Conservation (phyloP, 306 rosid genomes). For the Vigna trinervia region DNA sequence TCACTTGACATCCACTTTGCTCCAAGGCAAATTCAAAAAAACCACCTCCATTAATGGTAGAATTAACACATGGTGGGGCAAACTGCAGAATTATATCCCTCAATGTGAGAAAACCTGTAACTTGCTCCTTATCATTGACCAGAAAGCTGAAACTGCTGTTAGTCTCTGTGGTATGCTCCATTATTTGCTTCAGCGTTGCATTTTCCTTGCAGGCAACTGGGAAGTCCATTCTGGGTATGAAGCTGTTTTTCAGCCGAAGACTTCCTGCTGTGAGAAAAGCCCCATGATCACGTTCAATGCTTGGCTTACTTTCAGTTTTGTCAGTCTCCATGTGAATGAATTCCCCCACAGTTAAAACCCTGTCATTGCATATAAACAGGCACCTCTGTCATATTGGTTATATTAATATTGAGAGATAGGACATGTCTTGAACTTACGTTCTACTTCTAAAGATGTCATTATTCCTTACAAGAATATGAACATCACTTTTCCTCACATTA, state of each 20-base stretch:
- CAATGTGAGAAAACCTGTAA: constrained; percentile 56
- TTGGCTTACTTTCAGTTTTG: constrained; percentile 34
- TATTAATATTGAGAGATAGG: not conserved
- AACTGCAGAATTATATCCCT: constrained; percentile 65
- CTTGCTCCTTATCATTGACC: constrained; percentile 51
- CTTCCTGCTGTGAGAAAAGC: constrained; percentile 42
- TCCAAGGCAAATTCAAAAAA: constrained; percentile 73
- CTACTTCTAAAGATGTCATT: constrained; percentile 52
- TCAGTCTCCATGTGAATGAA: constrained; percentile 55
- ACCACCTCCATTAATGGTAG: constrained; percentile 66
- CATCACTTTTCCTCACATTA: constrained; percentile 57
- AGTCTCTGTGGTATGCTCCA: constrained; percentile 51
- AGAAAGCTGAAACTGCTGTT: constrained; percentile 63
- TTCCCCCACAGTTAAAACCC: constrained; percentile 54
- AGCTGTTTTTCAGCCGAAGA: constrained; percentile 46
- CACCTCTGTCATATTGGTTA: constrained; percentile 7
- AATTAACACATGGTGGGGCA: constrained; percentile 71
- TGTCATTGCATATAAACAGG: constrained; percentile 39
- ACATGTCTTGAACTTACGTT: constrained; percentile 47
- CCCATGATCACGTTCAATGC: constrained; percentile 38
- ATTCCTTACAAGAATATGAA: constrained; percentile 55
- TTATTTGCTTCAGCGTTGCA: constrained; percentile 62
- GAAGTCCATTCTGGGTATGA: constrained; percentile 57
- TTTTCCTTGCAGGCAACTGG: constrained; percentile 57
- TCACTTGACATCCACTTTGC: constrained; percentile 67